Evolutionary conservation across 495 filamentous ascomycete species (phyloP).

Genomic region (Patellaria atrata): DNA sequence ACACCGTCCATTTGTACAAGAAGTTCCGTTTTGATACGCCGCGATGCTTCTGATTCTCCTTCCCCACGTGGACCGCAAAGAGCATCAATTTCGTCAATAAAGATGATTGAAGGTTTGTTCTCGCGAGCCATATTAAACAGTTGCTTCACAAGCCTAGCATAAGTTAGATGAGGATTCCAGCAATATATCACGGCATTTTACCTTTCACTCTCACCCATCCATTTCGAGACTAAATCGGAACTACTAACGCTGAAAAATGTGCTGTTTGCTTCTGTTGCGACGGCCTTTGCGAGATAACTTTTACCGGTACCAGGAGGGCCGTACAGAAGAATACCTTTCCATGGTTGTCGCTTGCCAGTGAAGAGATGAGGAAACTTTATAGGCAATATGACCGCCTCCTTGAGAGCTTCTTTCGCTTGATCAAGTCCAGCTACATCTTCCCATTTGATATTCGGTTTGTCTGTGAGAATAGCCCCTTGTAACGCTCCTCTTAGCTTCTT

Average conservation of each 20-base stretch:
- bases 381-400: conserved; percentile 91
- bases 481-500: conserved; percentile 90
- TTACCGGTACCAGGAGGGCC: conserved; percentile 96
- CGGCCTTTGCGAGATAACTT: conserved; percentile 90
- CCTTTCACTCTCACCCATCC: conserved; percentile 99
- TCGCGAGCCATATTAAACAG: conserved; percentile 96
- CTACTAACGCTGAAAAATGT: conserved; percentile 99
- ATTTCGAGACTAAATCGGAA: conserved; percentile 93
- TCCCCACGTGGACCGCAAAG: conserved; percentile 92
- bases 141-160: conserved; percentile 94
- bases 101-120: conserved; percentile 96
- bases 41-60: conserved; percentile 92
- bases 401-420: conserved; percentile 87
- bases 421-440: conserved; percentile 98
- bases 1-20: conserved; percentile 99
- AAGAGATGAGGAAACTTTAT: conserved; percentile 98
- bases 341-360: conserved; percentile 90
- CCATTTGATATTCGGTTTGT: conserved; percentile 92
- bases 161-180: not conserved
- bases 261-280: conserved; percentile 95
- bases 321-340: conserved; percentile 95
- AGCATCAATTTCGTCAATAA: conserved; percentile 98
- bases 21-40: conserved; percentile 96
- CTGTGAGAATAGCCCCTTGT: conserved; percentile 80
- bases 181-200: conserved; percentile 28